phyloP scores from a whole-genome alignment of 805 yeast species.

The Kodamaea restingae region DNA sequence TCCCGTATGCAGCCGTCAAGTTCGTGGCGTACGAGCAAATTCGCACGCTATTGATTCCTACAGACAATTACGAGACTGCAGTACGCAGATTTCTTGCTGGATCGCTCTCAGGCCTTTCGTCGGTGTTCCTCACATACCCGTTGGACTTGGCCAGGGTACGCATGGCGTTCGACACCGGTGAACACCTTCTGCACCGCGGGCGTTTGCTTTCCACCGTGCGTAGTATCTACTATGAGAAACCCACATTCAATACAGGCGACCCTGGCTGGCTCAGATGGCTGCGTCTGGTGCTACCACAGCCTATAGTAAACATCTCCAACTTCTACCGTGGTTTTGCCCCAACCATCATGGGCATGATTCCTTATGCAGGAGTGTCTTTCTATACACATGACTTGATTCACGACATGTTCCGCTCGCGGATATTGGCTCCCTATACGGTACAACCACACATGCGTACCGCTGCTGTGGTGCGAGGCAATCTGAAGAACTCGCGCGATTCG shows the following conservation, averaged over 20 bases:
- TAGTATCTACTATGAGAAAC: conserved; percentile 32
- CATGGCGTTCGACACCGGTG: conserved; percentile 79
- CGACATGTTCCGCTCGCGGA: conserved; percentile 70
- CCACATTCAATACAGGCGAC: conserved; percentile 31
- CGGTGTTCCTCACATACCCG: conserved; percentile 90
- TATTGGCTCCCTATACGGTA: conserved; percentile 52
- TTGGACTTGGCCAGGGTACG: conserved; percentile 86
- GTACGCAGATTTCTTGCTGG: conserved; percentile 81
- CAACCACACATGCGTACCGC: conserved; percentile 12
- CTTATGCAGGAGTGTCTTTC: conserved; percentile 97
- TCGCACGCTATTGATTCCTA: conserved; percentile 72
- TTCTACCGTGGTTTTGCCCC: conserved; percentile 94
- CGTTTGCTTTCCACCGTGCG: conserved; percentile 29
- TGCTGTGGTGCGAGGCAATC: conserved; percentile 13
- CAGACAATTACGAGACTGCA: conserved; percentile 71
- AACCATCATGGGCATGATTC: conserved; percentile 91
- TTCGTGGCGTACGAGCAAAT: conserved; percentile 96
- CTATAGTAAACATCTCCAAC: conserved; percentile 46
- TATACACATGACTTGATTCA: conserved; percentile 90
- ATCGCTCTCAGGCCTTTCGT: conserved; percentile 80
- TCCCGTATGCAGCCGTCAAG: conserved; percentile 96
- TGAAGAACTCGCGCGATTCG: conserved; percentile 31
- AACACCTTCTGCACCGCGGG: conserved; percentile 29
- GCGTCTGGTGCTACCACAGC: conserved; percentile 31
- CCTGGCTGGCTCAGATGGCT: conserved; percentile 34